Evolutionary conservation across 2,329 filamentous ascomycete genomes (phyloP).

Genomic region (Aureobasidium zeae): DNA sequence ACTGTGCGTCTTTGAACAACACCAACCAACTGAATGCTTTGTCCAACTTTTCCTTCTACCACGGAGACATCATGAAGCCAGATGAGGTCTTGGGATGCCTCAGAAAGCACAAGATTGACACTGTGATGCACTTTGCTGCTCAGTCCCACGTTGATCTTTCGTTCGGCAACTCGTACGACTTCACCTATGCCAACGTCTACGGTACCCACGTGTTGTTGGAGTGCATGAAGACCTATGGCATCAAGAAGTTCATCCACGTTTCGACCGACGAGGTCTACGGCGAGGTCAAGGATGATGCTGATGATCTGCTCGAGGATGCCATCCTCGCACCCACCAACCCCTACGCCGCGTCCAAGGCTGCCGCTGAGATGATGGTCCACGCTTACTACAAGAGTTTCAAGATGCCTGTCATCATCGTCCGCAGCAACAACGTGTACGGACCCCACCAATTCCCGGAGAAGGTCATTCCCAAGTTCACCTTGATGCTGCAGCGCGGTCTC

Average conservation of each 20-base stretch:
- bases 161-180: conserved; percentile 73
- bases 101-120: conserved; percentile 63
- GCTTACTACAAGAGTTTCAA: conserved; percentile 77
- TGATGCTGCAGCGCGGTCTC: conserved; percentile 56
- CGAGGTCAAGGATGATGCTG: conserved; percentile 62
- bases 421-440: conserved; percentile 78
- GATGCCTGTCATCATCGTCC: conserved; percentile 67
- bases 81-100: conserved; percentile 61
- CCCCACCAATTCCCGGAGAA: conserved; percentile 50
- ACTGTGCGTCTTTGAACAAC: conserved; percentile 73
- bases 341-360: conserved; percentile 32
- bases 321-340: conserved; percentile 72
- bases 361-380: conserved; percentile 45
- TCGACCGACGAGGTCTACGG: conserved; percentile 82
- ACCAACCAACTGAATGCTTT: conserved; percentile 57
- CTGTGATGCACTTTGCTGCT: conserved; percentile 74
- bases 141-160: conserved; percentile 75
- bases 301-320: conserved; percentile 63
- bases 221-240: conserved; percentile 58
- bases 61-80: conserved; percentile 67
- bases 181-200: conserved; percentile 73
- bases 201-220: conserved; percentile 75
- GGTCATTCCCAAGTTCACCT: conserved; percentile 75
- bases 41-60: conserved; percentile 69
- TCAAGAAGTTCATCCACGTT: conserved; percentile 70